phyloP scores from a whole-genome alignment of 2,329 filamentous ascomycete genomes.

The Colletotrichum theobromicola region DNA sequence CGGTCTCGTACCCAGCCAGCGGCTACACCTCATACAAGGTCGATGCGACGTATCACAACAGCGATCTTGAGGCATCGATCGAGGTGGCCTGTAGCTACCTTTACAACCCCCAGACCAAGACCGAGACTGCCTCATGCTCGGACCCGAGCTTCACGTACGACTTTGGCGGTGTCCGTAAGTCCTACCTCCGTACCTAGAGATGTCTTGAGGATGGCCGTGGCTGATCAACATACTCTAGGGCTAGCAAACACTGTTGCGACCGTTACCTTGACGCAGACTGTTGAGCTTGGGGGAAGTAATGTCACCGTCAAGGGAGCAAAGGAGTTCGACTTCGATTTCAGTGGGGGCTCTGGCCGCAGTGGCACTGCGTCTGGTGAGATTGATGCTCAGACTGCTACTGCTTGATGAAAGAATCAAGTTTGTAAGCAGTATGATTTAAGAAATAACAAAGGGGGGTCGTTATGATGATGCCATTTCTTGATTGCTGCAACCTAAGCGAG shows the following conservation, averaged over 20 bases:
- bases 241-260: neutral
- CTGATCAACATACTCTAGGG: neutral
- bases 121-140: neutral
- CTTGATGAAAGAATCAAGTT: accelerated
- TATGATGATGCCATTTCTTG: accelerated
- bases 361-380: neutral
- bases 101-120: neutral
- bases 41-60: neutral
- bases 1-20: neutral
- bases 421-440: accelerated
- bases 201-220: neutral
- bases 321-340: conserved; percentile 1
- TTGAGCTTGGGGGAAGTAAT: neutral
- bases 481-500: neutral
- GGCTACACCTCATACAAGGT: neutral
- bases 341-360: neutral
- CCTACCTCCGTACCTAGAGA: no score
- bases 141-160: conserved; percentile 5
- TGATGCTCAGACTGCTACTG: neutral
- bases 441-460: neutral
- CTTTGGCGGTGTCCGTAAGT: neutral
- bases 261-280: neutral
- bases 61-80: neutral
- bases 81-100: conserved; percentile 1
- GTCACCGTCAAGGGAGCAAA: neutral